Conservation (phyloP, 352 stramenopile species). For the Globisporangium ultimum region DNA sequence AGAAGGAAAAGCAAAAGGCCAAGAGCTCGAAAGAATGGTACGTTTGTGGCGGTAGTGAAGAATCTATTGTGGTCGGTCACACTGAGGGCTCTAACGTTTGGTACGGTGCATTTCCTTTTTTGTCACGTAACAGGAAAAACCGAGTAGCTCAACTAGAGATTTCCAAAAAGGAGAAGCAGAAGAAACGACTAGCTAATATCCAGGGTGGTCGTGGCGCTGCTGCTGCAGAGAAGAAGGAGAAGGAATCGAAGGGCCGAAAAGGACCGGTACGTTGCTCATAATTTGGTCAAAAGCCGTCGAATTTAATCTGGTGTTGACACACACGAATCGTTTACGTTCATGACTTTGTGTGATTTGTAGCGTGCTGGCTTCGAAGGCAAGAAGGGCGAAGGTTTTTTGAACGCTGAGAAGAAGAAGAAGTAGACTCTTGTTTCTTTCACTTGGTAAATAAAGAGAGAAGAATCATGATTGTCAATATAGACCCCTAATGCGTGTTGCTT, state of each 20-base stretch:
- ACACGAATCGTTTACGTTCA: too few relatives aligned
- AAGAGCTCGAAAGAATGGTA: slow-evolving; percentile 79
- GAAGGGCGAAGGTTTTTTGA: slow-evolving; percentile 74
- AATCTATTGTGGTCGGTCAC: too few relatives aligned
- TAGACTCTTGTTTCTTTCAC: slow-evolving; percentile 16
- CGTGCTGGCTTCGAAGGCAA: slow-evolving; percentile 81
- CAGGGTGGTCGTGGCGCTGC: slow-evolving; percentile 9
- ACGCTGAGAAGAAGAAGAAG: slow-evolving; percentile 51
- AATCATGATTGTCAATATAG: too few relatives aligned
- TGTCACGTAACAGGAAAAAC: slow-evolving; percentile 41
- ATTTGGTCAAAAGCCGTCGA: too few relatives aligned
- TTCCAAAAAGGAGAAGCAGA: slow-evolving; percentile 60
- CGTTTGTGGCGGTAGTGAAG: slow-evolving; percentile 6
- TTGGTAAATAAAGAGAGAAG: not conserved
- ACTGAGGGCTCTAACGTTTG: not conserved
- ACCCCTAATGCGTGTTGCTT: too few relatives aligned
- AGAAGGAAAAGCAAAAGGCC: slow-evolving; percentile 78
- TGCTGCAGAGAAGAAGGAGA: slow-evolving; percentile 23
- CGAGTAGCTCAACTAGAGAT: slow-evolving; percentile 53
- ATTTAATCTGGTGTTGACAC: too few relatives aligned
- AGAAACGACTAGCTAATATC: slow-evolving; percentile 54
- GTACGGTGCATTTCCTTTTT: not conserved
- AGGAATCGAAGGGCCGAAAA: slow-evolving; percentile 36
- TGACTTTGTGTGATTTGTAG: slow-evolving; percentile 16
- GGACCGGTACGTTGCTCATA: slow-evolving; percentile 23